Evolutionary conservation across 768 basidiomycete species (phyloP), one percentile per base, ranked within the genome.

Genomic region (Trametes sanguinea): DNA sequence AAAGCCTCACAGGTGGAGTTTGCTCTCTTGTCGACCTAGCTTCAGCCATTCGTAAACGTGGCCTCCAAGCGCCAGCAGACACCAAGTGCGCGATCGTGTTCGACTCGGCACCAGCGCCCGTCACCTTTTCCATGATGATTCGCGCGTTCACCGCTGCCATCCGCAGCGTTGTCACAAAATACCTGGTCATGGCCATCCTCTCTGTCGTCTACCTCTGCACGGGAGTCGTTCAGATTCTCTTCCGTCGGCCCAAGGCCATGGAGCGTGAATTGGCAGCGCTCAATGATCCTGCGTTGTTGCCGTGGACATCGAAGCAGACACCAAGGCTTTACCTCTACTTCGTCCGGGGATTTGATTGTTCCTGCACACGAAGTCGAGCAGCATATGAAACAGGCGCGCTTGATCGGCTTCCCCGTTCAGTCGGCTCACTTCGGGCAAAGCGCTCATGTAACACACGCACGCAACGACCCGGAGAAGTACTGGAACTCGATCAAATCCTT

Each of bases 251-350:
- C 32, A 17, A 57, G 47, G 30, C 53, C 0, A 54, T 67, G 33
- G 48, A 56, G 5, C 30, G 27, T 2, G 35, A 51, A 50, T 37
- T 59, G 29, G 27, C 44, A 0, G 32, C 10, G 3, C 35, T 69
- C 30, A 61, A 62, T 55, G 57, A 67, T 6, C 71, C 74, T 2
- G 52, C 22, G 7, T 42, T 77, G 30, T 59, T 77, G 4, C 75
- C 75, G 0, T 76, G 76, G 75, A 72, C 67, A 66, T 61, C 57
- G 14, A 8, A 32, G 32, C 51, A 54, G 8, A 77, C 77, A 11
- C 77, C 75, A 0, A 65, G 78, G 10, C 42, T 78, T 35, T 78
- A 78, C 45, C 40, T 78, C 17, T 78, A 71, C 61, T 78, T 78
- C 76, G 9, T 66, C 65, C 47, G 68, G 62, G 13, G 77, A 78